Base-by-base conservation (phyloP, 495 filamentous ascomycete species). In the Aspergillus incahuasiensis region DNA sequence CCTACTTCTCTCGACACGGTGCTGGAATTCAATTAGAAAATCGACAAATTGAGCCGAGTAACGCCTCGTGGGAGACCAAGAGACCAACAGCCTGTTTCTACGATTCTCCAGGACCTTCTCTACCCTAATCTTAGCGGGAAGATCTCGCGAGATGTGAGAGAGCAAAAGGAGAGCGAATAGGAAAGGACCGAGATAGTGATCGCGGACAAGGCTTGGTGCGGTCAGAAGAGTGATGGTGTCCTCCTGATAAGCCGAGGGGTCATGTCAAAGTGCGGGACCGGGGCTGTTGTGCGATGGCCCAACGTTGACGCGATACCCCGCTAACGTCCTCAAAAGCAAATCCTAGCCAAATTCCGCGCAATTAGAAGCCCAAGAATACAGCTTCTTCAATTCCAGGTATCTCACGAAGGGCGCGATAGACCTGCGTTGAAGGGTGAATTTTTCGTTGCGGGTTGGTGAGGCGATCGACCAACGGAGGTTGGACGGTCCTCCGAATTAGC, bases 1-100 rank as follows among this genome's bases (percentile, higher is more conserved):
- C 69, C 71, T 73, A 65, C 71, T 70, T 74, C 73, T 75, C 73
- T 75, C 72, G 74, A 76, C 73, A 78, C 73, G 74, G 72, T 77
- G 74, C 68, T 72, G 73, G 73, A 68, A 63, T 72, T 62, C 54
- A 52, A 54, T 46, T 39, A 54, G 46, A 56, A 65, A 61, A 57
- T 41, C 13, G 38, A 15, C 22, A 25, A 45, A 45, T 22, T 13
- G 24, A 19, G 34, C 13, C 28, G n/a, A 22, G 24, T 30, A 41
- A 21, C 24, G 49, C 15, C 19, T 43, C 24, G 38, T 21, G 48
- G 38, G n/a, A 16, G n/a, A 40, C 38, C 38, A 40, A 28, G 35
- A 40, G 48, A 51, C 38, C 48, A 49, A 49, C 46, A 49, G 46
- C 30, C 46, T 49, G 30, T 49, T 49, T 30, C 46, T 30, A 13